A percentile compares a stretch with the other conserved stretches of the same genome.
phyloP scores from a whole-genome alignment of 1,284 basidiomycete species.

The Heterobasidion parviporum region DNA sequence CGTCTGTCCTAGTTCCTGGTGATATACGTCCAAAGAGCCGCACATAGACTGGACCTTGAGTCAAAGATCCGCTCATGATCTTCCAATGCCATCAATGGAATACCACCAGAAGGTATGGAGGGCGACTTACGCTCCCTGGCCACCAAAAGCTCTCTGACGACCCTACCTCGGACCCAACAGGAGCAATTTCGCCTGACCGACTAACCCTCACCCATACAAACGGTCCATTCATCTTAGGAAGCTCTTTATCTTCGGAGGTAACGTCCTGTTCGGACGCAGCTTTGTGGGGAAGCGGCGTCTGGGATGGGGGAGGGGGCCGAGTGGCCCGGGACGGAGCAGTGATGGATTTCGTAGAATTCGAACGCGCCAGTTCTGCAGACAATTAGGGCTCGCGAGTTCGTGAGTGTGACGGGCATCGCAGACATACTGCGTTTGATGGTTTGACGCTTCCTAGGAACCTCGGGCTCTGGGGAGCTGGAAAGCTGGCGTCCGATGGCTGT shows the following conservation, averaged over 20 bases:
- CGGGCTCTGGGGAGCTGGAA: constrained; percentile 9
- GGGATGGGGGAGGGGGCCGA: neutral
- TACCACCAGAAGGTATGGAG: neutral
- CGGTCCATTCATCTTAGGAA: constrained; percentile 11
- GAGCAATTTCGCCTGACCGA: constrained; percentile 14
- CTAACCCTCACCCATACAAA: constrained; percentile 27
- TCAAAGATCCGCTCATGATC: constrained; percentile 4
- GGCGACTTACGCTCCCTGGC: constrained; percentile 25
- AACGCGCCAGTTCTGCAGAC: neutral
- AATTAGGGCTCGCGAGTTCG: neutral
- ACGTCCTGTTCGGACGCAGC: neutral
- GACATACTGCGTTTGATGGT: neutral
- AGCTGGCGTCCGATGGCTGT: constrained; percentile 8
- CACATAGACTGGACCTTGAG: constrained; percentile 5
- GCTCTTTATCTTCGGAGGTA: neutral
- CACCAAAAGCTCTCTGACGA: constrained; percentile 24
- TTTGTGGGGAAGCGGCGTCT: neutral
- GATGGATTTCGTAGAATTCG: no score
- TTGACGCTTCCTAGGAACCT: neutral
- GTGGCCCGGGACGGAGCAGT: neutral
- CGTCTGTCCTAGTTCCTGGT: constrained; percentile 8
- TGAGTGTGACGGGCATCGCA: neutral
- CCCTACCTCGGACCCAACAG: constrained; percentile 6
- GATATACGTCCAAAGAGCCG: constrained; percentile 7
- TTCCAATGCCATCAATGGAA: neutral